Percentiles rank a stretch among this genome's conserved stretches.
Conservation (phyloP, 164 flowering plant species). For the Tetracentron sinense region DNA sequence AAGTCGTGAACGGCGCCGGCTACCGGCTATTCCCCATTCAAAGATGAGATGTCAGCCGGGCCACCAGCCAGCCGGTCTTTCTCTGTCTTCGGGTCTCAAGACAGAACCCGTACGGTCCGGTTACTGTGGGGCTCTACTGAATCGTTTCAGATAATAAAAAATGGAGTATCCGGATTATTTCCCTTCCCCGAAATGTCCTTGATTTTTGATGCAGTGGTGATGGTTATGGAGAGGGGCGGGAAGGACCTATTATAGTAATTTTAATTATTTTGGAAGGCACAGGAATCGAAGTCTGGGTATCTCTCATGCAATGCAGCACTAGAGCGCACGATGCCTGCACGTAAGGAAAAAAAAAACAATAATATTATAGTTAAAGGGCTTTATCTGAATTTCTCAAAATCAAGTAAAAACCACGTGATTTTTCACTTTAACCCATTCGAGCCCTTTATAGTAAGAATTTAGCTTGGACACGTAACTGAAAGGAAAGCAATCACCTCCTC, state of each 20-base stretch:
- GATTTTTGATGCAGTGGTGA: neutral
- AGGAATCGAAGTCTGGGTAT: neutral
- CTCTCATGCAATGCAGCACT: neutral
- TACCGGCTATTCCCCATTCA: constrained; percentile 14
- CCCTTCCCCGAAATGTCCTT: neutral
- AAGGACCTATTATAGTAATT: neutral
- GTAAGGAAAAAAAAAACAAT: no score
- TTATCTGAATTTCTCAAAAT: constrained; percentile 3
- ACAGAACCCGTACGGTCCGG: constrained; percentile 18
- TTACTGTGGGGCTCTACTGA: constrained; percentile 7
- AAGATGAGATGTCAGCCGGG: constrained; percentile 10
- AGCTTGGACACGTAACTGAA: no score
- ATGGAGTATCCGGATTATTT: no score
- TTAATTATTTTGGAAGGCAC: neutral
- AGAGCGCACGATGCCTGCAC: constrained; percentile 16
- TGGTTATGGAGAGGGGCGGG: neutral
- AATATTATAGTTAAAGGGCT: neutral
- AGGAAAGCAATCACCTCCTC: no score
- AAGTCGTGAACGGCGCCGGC: constrained; percentile 31
- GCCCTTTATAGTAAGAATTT: no score
- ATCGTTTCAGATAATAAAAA: neutral
- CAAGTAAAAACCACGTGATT: constrained; percentile 13
- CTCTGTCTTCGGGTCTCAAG: constrained; percentile 23
- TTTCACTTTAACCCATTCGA: neutral
- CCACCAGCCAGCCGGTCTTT: constrained; percentile 22